Percentiles rank a stretch among this genome's conserved stretches.
phyloP scores from a whole-genome alignment of 1,284 basidiomycete genomes.

The Trichosporon asahii region DNA sequence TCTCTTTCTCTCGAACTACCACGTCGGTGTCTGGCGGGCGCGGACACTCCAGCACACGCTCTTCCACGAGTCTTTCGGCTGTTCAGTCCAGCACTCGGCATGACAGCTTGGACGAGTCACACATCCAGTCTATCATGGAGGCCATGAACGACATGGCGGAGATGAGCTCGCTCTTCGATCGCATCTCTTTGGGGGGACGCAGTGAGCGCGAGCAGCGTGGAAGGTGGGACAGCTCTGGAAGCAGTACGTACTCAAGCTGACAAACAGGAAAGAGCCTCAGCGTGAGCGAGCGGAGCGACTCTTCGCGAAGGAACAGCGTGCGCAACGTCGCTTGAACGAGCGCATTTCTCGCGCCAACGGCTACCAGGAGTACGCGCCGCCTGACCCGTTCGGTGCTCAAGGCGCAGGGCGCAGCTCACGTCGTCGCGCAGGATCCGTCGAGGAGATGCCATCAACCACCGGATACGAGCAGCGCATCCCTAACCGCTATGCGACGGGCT shows the following conservation, averaged over 20 bases:
- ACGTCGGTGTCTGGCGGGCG: neutral
- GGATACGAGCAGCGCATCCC: slow-evolving; percentile 1
- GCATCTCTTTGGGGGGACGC: neutral
- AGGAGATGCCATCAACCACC: neutral
- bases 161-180: neutral
- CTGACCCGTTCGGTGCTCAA: neutral
- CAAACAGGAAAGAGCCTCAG: neutral
- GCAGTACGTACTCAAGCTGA: no score
- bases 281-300: neutral
- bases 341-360: neutral
- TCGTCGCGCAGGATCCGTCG: neutral
- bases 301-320: neutral
- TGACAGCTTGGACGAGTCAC: no score
- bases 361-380: neutral
- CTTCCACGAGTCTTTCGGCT: neutral
- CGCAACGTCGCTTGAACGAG: neutral
- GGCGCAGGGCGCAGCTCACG: neutral
- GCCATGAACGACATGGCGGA: neutral
- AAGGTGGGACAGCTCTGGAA: neutral
- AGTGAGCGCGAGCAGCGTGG: neutral
- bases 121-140: neutral
- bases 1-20: neutral
- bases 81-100: neutral
- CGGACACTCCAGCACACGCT: neutral
- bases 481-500: neutral